Evolutionary conservation across 2,329 filamentous ascomycete genomes (phyloP), one percentile per base, ranked within the genome.

Genomic region (Albophoma yamanashiensis): DNA sequence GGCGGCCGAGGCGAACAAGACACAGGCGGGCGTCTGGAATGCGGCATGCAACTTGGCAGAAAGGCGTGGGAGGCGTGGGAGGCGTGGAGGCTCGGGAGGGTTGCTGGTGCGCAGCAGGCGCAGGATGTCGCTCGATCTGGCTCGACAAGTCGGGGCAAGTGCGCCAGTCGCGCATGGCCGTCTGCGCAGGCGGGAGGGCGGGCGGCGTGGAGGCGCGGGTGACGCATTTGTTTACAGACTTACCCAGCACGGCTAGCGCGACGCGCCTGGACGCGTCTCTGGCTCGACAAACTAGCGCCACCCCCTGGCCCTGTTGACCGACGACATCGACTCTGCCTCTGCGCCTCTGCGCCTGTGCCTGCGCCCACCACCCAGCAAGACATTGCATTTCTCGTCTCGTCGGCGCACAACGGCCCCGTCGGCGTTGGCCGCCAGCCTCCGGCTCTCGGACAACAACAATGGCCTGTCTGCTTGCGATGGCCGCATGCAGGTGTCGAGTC

Each of bases 211-310:
- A 60, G 58, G 63, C 57, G 63, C 60, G 63, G 67, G 67, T 71
- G 69, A 71, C 69, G 70, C 71, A 71, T 73, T 73, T 74, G 72
- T 74, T 74, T 74, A 74, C 70, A 64, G 56, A 61, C 25, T 68
- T 73, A 62, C 72, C 65, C 55, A 39, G 63, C 62, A 0, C 25
- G 66, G 63, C 60, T 72, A 72, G 71, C 63, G 63, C 52, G 53
- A 64, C 72, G 68, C 71, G 71, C 62, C 58, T 52, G 62, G 67
- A 69, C 72, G 72, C 71, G 71, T 73, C 65, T 65, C 57, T 60
- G 36, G 53, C 58, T 59, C 57, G 31, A 52, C 34, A 38, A 14
- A 25, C 34, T 45, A 55, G 17, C 50, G 40, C 40, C 57, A 42
- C 45, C 57, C 45, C 36, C 34, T 36, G 36, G 27, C 11, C 34